These are phyloP conservation scores for Stemphylium lycopersici DNA, from an alignment of 2,329 filamentous ascomycete species.

Conservation along the genomic window DNA sequence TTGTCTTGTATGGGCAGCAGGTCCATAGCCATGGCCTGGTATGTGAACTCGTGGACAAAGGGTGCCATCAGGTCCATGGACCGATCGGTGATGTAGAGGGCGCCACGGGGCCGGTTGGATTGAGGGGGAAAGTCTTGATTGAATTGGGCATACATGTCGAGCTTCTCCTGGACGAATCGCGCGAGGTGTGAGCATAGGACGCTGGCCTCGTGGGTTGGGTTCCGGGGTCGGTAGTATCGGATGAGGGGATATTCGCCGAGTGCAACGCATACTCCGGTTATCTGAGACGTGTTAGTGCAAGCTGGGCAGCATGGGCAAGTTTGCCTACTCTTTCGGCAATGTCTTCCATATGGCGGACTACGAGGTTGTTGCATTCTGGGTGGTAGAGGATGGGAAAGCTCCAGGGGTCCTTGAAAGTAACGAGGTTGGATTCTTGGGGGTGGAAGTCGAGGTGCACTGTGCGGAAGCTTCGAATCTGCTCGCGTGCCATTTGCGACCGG, in stretches of 20 bases:
- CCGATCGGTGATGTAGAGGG: slow-evolving; percentile 86
- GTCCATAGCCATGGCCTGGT: slow-evolving; percentile 98
- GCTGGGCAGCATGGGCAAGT: background rate
- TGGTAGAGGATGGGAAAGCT: slow-evolving; percentile 95
- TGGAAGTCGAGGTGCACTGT: slow-evolving; percentile 88
- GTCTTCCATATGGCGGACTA: slow-evolving; percentile 80
- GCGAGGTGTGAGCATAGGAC: slow-evolving; percentile 89
- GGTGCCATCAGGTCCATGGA: slow-evolving; percentile 92
- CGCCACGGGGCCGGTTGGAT: slow-evolving; percentile 77
- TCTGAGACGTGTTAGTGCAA: slow-evolving; percentile 55
- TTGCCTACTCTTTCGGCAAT: slow-evolving; percentile 80
- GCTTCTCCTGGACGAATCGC: slow-evolving; percentile 86
- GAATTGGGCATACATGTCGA: slow-evolving; percentile 86
- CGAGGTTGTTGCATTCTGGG: slow-evolving; percentile 82
- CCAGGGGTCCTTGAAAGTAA: slow-evolving; percentile 93
- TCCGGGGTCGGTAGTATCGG: slow-evolving; percentile 82
- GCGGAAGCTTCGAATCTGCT: slow-evolving; percentile 79
- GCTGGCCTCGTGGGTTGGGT: slow-evolving; percentile 81
- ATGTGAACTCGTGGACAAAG: slow-evolving; percentile 93
- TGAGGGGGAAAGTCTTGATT: slow-evolving; percentile 83
- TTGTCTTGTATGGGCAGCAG: slow-evolving; percentile 85
- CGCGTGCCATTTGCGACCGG: slow-evolving; percentile 68
- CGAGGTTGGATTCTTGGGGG: slow-evolving; percentile 86
- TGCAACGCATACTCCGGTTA: slow-evolving; percentile 85
- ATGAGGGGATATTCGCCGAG: slow-evolving; percentile 94